Conservation (phyloP, 345 rosid genomes). For the Corchorus olitorius region DNA sequence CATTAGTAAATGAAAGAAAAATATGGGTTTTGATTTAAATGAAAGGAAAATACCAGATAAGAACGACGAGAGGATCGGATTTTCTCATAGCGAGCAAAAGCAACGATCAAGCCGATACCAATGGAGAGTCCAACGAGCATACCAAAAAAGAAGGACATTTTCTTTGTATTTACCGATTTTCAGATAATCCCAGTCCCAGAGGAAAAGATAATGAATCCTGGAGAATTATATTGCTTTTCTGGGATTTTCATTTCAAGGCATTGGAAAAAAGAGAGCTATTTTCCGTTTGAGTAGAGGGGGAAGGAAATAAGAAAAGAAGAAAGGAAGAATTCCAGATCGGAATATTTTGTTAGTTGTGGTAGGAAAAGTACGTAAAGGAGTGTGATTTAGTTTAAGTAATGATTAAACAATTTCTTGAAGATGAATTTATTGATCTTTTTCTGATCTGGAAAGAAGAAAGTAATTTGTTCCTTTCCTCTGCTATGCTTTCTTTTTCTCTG, state of each 20-base stretch:
- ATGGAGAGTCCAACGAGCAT: constrained; percentile 52
- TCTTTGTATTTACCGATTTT: neutral
- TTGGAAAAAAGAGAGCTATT: neutral
- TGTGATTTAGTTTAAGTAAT: neutral
- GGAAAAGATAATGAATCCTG: neutral
- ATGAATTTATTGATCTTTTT: neutral
- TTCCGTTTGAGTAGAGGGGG: neutral
- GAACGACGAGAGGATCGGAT: constrained; percentile 59
- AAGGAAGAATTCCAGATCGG: neutral
- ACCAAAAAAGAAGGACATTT: constrained; percentile 56
- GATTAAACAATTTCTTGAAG: constrained; percentile 4
- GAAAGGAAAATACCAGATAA: constrained; percentile 42
- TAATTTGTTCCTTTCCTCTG: constrained; percentile 14
- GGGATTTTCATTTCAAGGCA: neutral
- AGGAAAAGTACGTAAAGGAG: neutral
- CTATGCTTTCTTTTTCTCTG: neutral
- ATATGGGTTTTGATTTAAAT: neutral
- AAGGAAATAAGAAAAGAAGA: neutral
- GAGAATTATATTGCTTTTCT: neutral
- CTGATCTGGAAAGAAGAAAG: constrained; percentile 10
- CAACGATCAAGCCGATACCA: constrained; percentile 57
- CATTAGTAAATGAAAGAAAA: neutral
- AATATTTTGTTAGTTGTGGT: neutral
- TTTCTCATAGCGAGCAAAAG: constrained; percentile 60
- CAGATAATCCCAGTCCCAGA: neutral